Conservation (phyloP, 139 green algal genomes). For the Edaphochlamys debaryana region DNA sequence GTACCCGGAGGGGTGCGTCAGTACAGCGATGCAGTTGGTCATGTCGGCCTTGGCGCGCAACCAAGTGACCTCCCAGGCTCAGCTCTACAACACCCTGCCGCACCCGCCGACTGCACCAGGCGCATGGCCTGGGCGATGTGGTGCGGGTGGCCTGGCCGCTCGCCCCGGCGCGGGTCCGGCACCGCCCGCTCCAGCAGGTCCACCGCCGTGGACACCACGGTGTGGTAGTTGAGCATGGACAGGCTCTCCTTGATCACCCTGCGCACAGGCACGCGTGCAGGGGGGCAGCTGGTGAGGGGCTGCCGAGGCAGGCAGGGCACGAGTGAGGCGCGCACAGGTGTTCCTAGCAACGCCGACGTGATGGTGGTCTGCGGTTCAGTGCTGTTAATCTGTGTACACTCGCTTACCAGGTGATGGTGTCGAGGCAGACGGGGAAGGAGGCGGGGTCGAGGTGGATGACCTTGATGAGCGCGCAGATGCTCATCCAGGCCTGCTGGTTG, state of each 20-base stretch:
- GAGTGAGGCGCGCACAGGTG: too few relatives aligned
- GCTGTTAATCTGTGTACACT: too few relatives aligned
- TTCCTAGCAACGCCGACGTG: too few relatives aligned
- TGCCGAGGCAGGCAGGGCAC: too few relatives aligned
- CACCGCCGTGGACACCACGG: slow-evolving; percentile 63
- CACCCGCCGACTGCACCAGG: slow-evolving; percentile 23
- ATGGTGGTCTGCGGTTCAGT: too few relatives aligned
- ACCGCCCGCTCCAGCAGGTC: slow-evolving; percentile 70
- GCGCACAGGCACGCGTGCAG: too few relatives aligned
- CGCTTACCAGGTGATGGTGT: slow-evolving; percentile 65
- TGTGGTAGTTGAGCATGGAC: slow-evolving; percentile 64
- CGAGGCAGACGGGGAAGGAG: slow-evolving; percentile 71
- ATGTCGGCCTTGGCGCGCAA: too few relatives aligned
- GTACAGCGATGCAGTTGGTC: too few relatives aligned
- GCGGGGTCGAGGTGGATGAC: slow-evolving; percentile 78
- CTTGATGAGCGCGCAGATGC: slow-evolving; percentile 82
- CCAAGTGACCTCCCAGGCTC: too few relatives aligned
- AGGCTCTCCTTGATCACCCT: slow-evolving; percentile 58
- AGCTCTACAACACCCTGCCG: slow-evolving; percentile 36
- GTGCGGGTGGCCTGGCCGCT: slow-evolving; percentile 34
- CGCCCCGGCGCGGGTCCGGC: slow-evolving; percentile 19
- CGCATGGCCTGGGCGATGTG: slow-evolving; percentile 28
- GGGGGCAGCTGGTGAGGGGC: too few relatives aligned
- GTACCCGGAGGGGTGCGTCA: too few relatives aligned
- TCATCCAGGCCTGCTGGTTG: slow-evolving; percentile 82